Percentiles rank a stretch among this genome's conserved stretches.
phyloP scores from a whole-genome alignment of 805 yeast species.

The Teunomyces funiuensis region DNA sequence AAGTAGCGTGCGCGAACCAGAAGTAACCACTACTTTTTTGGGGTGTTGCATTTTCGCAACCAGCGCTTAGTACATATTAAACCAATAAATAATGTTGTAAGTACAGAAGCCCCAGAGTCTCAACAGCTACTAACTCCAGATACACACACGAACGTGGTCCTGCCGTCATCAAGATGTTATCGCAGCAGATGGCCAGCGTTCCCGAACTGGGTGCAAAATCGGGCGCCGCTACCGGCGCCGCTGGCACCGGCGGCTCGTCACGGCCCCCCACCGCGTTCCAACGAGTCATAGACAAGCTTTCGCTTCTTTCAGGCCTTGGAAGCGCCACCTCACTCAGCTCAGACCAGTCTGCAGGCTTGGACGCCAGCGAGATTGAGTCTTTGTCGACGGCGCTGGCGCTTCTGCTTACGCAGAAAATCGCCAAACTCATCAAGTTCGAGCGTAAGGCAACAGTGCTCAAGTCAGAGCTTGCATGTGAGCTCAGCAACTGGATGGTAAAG shows the following conservation, averaged over 20 bases:
- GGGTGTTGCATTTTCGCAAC: no score
- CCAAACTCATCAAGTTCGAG: slow-evolving; percentile 39
- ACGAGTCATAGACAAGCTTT: slow-evolving; percentile 19
- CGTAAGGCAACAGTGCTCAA: slow-evolving; percentile 36
- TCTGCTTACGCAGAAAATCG: slow-evolving; percentile 28
- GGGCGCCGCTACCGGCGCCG: no score
- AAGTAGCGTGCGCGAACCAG: slow-evolving; percentile 27
- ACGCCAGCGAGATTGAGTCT: neutral
- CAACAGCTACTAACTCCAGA: neutral
- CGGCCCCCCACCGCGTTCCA: slow-evolving; percentile 25
- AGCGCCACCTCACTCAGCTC: neutral
- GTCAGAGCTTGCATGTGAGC: slow-evolving; percentile 38
- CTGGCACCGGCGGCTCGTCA: no score
- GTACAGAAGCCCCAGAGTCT: neutral
- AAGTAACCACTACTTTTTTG: neutral
- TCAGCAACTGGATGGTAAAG: slow-evolving; percentile 41
- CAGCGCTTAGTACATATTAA: neutral
- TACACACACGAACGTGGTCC: neutral
- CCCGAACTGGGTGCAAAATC: slow-evolving; percentile 3
- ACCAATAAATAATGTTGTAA: slow-evolving; percentile 1
- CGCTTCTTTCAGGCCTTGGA: slow-evolving; percentile 6
- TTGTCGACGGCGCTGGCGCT: neutral
- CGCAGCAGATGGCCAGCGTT: slow-evolving; percentile 1
- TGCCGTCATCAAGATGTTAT: neutral
- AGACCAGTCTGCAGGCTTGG: neutral